A percentile compares a stretch with the other conserved stretches of the same genome.
Conservation (phyloP, 345 rosid genomes). For the Eucalyptus erythrocorys region DNA sequence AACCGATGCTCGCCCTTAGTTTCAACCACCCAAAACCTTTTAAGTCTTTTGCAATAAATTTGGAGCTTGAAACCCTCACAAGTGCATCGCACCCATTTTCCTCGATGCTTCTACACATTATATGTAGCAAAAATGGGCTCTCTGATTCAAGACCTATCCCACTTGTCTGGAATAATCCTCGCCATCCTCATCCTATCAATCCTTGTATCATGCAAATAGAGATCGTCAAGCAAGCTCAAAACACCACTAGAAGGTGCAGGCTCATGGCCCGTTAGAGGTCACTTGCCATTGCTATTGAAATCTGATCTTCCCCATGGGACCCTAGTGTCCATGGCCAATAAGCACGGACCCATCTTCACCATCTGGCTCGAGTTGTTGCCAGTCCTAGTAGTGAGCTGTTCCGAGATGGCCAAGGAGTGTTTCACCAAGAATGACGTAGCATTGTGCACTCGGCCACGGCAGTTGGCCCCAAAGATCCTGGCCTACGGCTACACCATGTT, state of each 20-base stretch:
- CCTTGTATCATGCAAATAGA: background rate
- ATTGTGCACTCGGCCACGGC: slow-evolving; percentile 11
- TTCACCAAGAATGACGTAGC: slow-evolving; percentile 12
- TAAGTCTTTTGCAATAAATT: background rate
- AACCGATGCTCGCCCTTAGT: no score
- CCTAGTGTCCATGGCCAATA: slow-evolving; percentile 16
- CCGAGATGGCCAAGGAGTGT: slow-evolving; percentile 8
- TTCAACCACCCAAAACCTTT: no score
- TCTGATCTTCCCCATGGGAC: slow-evolving; percentile 9
- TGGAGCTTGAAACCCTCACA: background rate
- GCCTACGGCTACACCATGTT: slow-evolving; percentile 9
- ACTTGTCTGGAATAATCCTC: background rate
- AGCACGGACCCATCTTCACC: slow-evolving; percentile 24
- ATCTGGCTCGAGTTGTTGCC: slow-evolving; percentile 13
- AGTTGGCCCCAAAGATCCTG: background rate
- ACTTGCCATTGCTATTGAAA: slow-evolving; percentile 1
- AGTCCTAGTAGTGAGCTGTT: slow-evolving; percentile 6
- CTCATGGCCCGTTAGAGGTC: slow-evolving; percentile 24
- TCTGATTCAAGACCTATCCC: background rate
- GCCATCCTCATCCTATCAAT: background rate
- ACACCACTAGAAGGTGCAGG: background rate
- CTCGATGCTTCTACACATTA: background rate
- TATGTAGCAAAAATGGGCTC: background rate
- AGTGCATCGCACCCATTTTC: background rate
- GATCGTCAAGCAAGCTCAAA: background rate